These are phyloP conservation scores for Earliella scabrosa DNA, from an alignment of 1,284 basidiomycete species.

Conservation along the genomic window DNA sequence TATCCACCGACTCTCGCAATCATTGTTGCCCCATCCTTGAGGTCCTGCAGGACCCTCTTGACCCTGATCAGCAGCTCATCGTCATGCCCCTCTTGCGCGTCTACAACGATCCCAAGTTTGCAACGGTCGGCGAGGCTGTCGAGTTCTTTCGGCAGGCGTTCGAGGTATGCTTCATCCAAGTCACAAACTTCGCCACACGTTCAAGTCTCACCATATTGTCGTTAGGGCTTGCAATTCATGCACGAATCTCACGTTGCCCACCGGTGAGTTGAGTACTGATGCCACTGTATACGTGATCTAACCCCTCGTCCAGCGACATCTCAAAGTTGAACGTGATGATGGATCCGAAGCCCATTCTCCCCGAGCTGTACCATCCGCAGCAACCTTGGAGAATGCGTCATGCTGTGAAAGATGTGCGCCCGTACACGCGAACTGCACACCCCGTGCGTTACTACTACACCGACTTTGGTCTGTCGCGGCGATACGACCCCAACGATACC, in stretches of 20 bases:
- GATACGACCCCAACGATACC: slow-evolving; percentile 10
- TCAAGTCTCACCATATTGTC: neutral
- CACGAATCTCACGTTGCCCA: slow-evolving; percentile 25
- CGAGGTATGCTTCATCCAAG: slow-evolving; percentile 17
- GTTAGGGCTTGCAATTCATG: slow-evolving; percentile 26
- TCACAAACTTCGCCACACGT: too few relatives aligned
- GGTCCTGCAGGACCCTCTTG: neutral
- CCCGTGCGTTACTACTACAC: slow-evolving; percentile 35
- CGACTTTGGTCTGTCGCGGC: slow-evolving; percentile 41
- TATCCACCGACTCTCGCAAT: slow-evolving; percentile 11
- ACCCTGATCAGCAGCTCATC: slow-evolving; percentile 8
- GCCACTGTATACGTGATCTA: neutral
- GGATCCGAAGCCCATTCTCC: slow-evolving; percentile 34
- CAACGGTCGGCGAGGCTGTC: slow-evolving; percentile 24
- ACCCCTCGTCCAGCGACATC: slow-evolving; percentile 41
- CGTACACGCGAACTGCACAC: slow-evolving; percentile 29
- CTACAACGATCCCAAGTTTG: slow-evolving; percentile 18
- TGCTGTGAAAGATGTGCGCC: slow-evolving; percentile 20
- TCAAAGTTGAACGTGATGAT: slow-evolving; percentile 41
- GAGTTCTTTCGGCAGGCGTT: slow-evolving; percentile 26
- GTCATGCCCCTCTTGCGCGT: slow-evolving; percentile 29
- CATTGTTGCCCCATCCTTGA: slow-evolving; percentile 20
- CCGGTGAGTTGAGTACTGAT: slow-evolving; percentile 6
- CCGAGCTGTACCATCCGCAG: slow-evolving; percentile 33
- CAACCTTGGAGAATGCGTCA: neutral